phyloP scores from a whole-genome alignment of 176 grass and related monocot genomes.

The Hordeum vulgare region MorexV3_pseudomolecules_assembly NC_058524.1:88056084-88056583 shows the following conservation, averaged over 20 bases:
- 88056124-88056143: too few species aligned
- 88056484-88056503: background rate
- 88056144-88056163: too few species aligned
- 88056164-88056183: too few species aligned
- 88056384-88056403: background rate
- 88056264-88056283: background rate
- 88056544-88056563: slow-evolving; percentile 8
- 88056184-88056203: too few species aligned
- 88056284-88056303: too few species aligned
- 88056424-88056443: background rate
- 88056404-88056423: background rate
- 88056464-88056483: background rate
- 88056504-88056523: background rate
- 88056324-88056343: background rate
- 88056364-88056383: background rate
- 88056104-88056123: too few species aligned
- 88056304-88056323: background rate
- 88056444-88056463: background rate
- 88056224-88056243: too few species aligned
- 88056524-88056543: background rate
- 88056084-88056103: too few species aligned
- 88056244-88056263: too few species aligned
- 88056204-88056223: too few species aligned
- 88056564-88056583: slow-evolving; percentile 40
- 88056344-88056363: background rate